phyloP scores from a whole-genome alignment of 2,329 filamentous ascomycete genomes.

The Pseudocercospora eumusae region DNA sequence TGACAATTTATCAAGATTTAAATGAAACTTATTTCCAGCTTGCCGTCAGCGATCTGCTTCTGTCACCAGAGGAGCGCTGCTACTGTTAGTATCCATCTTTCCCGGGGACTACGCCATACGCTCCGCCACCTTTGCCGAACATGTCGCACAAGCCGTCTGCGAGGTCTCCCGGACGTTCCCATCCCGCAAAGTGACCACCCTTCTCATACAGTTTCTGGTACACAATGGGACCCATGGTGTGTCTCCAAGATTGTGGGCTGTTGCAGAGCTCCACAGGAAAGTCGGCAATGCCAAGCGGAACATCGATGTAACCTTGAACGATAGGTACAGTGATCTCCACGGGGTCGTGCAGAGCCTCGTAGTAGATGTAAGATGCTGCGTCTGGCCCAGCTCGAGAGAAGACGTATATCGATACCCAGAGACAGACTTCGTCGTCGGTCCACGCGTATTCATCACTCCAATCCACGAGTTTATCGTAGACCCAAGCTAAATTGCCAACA shows the following conservation, averaged over 20 bases:
- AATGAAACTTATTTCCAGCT: neutral
- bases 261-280: constrained; percentile 61
- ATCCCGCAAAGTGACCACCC: constrained; percentile 62
- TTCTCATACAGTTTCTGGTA: constrained; percentile 53
- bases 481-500: constrained; percentile 68
- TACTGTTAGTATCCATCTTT: constrained; percentile 17
- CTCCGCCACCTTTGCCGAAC: constrained; percentile 25
- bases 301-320: constrained; percentile 47
- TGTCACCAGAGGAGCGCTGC: neutral
- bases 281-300: constrained; percentile 56
- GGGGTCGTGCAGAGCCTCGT: constrained; percentile 58
- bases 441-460: constrained; percentile 73
- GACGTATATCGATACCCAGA: constrained; percentile 72
- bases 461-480: constrained; percentile 76
- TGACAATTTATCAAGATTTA: neutral
- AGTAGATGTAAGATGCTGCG: constrained; percentile 70
- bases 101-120: constrained; percentile 20
- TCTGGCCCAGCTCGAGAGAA: constrained; percentile 69
- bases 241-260: constrained; percentile 51
- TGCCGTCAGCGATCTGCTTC: neutral
- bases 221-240: constrained; percentile 61
- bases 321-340: constrained; percentile 35
- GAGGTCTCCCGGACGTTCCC: constrained; percentile 38
- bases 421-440: constrained; percentile 74
- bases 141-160: constrained; percentile 24